phyloP scores from a whole-genome alignment of 1,284 basidiomycete genomes.

The Rhodotorula sp. region DNA sequence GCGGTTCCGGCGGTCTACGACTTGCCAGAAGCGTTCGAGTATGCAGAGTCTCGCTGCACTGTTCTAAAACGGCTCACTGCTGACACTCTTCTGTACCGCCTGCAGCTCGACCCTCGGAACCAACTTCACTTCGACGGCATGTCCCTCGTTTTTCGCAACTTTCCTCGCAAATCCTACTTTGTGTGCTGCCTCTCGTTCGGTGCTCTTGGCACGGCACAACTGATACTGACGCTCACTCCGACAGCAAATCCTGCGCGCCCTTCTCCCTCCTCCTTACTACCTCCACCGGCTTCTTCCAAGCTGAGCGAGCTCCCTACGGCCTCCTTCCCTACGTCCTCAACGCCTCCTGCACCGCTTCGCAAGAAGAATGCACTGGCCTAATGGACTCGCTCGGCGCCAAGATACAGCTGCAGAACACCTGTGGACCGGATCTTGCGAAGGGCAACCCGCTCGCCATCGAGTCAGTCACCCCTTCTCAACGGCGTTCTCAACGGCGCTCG shows the following conservation, averaged over 20 bases:
- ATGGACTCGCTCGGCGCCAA: constrained; percentile 35
- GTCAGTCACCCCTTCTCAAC: neutral
- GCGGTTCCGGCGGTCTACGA: constrained; percentile 28
- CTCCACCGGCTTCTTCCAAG: constrained; percentile 42
- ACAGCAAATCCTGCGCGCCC: constrained; percentile 36
- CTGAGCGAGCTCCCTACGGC: constrained; percentile 22
- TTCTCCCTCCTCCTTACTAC: constrained; percentile 43
- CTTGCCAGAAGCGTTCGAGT: constrained; percentile 40
- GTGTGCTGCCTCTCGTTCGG: neutral
- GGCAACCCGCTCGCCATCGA: constrained; percentile 41
- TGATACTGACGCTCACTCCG: neutral
- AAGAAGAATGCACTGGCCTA: constrained; percentile 17
- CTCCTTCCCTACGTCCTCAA: constrained; percentile 40
- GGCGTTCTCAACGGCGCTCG: too few species aligned
- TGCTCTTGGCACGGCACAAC: too few species aligned
- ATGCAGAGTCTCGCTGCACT: neutral
- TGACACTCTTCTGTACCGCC: neutral
- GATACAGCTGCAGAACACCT: constrained; percentile 27
- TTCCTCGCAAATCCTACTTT: constrained; percentile 42
- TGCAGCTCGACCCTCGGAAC: constrained; percentile 41
- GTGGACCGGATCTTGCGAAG: constrained; percentile 34
- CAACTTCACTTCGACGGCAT: constrained; percentile 40
- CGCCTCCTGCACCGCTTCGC: constrained; percentile 36
- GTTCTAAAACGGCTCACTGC: neutral
- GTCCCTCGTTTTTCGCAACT: constrained; percentile 41